Evolutionary conservation across 768 basidiomycete species (phyloP).

Genomic region (Neoboletus subvelutipes): DNA sequence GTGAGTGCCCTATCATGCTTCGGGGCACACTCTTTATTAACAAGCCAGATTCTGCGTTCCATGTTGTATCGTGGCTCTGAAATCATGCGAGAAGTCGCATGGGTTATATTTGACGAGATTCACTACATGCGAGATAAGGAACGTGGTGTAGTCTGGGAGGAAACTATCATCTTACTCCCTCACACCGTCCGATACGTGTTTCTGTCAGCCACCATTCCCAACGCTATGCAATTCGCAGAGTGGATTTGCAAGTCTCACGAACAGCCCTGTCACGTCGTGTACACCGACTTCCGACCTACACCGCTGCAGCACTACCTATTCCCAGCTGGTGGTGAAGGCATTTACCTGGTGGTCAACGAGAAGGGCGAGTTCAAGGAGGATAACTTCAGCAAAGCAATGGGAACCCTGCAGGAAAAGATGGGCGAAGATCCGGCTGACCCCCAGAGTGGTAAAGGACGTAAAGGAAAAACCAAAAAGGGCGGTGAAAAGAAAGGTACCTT

Average conservation of each 20-base stretch:
- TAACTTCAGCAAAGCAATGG: constrained; percentile 98
- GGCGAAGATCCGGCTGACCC: constrained; percentile 94
- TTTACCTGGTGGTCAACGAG: constrained; percentile 98
- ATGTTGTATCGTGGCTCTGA: constrained; percentile 99
- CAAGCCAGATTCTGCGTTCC: constrained; percentile 84
- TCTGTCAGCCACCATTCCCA: constrained; percentile 97
- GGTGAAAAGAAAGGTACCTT: constrained; percentile 80
- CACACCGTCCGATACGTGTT: constrained; percentile 97
- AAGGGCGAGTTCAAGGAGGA: constrained; percentile 96
- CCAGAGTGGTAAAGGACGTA: constrained; percentile 77
- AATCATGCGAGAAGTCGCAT: constrained; percentile 99
- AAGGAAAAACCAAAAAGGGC: constrained; percentile 94
- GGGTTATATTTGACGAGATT: constrained; percentile 99
- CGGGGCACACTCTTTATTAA: background rate
- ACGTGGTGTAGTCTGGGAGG: constrained; percentile 99
- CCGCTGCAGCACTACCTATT: constrained; percentile 98
- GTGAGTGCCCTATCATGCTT: constrained; percentile 38
- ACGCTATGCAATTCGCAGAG: constrained; percentile 99
- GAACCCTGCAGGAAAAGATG: constrained; percentile 75
- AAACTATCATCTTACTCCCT: constrained; percentile 95
- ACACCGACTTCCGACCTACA: constrained; percentile 98
- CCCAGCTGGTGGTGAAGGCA: constrained; percentile 94
- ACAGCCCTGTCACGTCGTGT: constrained; percentile 98
- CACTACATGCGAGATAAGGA: constrained; percentile 99
- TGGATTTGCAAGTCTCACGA: constrained; percentile 98